Conservation (phyloP, 1,284 basidiomycete species). For the Fomitopsis betulina region DNA sequence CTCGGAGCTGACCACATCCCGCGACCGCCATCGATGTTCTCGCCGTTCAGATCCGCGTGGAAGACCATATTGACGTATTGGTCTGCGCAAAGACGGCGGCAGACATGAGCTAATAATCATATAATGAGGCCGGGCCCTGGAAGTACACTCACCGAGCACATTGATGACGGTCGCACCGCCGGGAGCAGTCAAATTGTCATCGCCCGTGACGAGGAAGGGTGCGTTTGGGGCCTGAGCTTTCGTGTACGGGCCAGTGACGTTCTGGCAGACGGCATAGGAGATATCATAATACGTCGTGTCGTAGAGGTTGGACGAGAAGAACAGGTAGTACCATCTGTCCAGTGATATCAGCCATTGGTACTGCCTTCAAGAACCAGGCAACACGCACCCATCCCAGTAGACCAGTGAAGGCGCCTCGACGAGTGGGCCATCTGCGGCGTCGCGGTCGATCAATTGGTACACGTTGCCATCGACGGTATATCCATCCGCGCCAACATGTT, state of each 20-base stretch:
- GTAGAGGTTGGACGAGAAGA: slow-evolving; percentile 20
- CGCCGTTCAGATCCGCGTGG: slow-evolving; percentile 6
- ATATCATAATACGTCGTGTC: slow-evolving; percentile 18
- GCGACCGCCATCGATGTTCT: slow-evolving; percentile 3
- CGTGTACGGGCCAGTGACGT: slow-evolving; percentile 19
- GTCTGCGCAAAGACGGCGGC: background rate
- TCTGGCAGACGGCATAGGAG: slow-evolving; percentile 18
- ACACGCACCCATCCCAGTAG: slow-evolving; percentile 5
- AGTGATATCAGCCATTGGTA: background rate
- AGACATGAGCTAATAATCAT: background rate
- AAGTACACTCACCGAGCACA: background rate
- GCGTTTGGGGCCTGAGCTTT: slow-evolving; percentile 10
- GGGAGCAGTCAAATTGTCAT: background rate
- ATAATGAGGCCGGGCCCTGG: too few species aligned
- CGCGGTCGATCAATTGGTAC: slow-evolving; percentile 14
- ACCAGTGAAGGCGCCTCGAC: slow-evolving; percentile 17
- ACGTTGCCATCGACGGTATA: slow-evolving; percentile 11
- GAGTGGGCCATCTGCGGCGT: slow-evolving; percentile 16
- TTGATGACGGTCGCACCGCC: slow-evolving; percentile 5
- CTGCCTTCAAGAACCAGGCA: background rate
- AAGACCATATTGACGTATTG: slow-evolving; percentile 7
- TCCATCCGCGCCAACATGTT: slow-evolving; percentile 18
- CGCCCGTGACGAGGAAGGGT: slow-evolving; percentile 5
- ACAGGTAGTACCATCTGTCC: slow-evolving; percentile 12
- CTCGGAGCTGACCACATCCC: slow-evolving; percentile 3